These are phyloP conservation scores for Penicillium egyptiacum DNA, from an alignment of 495 filamentous ascomycete genomes.

Conservation along the genomic window DNA sequence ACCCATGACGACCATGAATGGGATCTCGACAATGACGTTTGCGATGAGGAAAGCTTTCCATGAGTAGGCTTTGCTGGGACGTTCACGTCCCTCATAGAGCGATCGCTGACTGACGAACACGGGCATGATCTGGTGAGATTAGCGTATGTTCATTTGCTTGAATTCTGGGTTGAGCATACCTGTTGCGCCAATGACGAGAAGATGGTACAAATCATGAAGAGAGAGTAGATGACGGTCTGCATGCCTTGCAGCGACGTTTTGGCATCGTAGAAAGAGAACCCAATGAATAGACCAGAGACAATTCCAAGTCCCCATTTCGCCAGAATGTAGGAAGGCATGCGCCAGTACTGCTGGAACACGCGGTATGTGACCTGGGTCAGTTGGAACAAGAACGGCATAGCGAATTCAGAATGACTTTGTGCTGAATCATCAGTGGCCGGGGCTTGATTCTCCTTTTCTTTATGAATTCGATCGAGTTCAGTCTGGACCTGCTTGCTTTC, in stretches of 20 bases:
- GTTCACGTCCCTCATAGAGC: conserved; percentile 68
- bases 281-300: conserved; percentile 57
- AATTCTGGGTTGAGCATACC: conserved; percentile 25
- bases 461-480: conserved; percentile 65
- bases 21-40: conserved; percentile 58
- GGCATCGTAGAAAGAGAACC: conserved; percentile 56
- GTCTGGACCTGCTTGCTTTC: conserved; percentile 64
- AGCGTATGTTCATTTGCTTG: not conserved
- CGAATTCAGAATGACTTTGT: conserved; percentile 37
- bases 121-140: conserved; percentile 58
- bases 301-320: conserved; percentile 38
- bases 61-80: conserved; percentile 64
- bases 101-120: conserved; percentile 61
- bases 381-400: conserved; percentile 52
- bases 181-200: conserved; percentile 55
- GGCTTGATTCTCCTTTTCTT: conserved; percentile 47
- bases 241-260: conserved; percentile 48
- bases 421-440: conserved; percentile 27
- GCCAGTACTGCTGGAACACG: conserved; percentile 54
- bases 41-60: conserved; percentile 69
- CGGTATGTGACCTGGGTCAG: conserved; percentile 46
- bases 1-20: conserved; percentile 46
- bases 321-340: conserved; percentile 51
- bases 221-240: conserved; percentile 55
- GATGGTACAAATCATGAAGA: conserved; percentile 61